Evolutionary conservation across 345 rosid genomes (phyloP).

Genomic region (Ricinus communis): DNA sequence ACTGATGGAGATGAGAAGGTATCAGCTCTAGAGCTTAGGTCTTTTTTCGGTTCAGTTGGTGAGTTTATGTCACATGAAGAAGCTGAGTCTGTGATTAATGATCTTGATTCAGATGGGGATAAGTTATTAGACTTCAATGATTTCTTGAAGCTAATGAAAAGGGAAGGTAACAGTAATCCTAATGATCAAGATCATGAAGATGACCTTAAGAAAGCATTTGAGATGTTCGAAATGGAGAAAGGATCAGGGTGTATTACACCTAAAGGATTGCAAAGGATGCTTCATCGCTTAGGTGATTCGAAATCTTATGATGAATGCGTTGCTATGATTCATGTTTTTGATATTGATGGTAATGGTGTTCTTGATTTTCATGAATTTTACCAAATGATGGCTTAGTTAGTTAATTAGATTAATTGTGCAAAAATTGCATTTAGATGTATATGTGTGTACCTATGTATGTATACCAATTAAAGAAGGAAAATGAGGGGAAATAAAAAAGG

Average conservation of each 20-base stretch:
- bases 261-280: constrained; percentile 68
- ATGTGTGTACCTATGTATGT: background rate
- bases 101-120: constrained; percentile 69
- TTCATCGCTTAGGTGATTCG: constrained; percentile 63
- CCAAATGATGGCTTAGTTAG: constrained; percentile 61
- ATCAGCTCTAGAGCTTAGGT: constrained; percentile 63
- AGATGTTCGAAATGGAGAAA: constrained; percentile 81
- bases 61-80: constrained; percentile 62
- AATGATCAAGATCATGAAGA: constrained; percentile 31
- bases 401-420: no score
- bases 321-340: constrained; percentile 75
- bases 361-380: constrained; percentile 81
- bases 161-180: constrained; percentile 29
- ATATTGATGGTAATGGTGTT: constrained; percentile 79
- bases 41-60: constrained; percentile 68
- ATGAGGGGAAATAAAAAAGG: background rate
- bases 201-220: constrained; percentile 75
- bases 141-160: constrained; percentile 58
- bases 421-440: background rate
- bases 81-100: constrained; percentile 54
- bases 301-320: constrained; percentile 69
- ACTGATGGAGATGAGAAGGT: constrained; percentile 71
- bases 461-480: background rate
- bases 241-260: constrained; percentile 81
- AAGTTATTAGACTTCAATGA: constrained; percentile 62